phyloP scores from a whole-genome alignment of 129 eudicot genomes.

The Escallonia rubra region DNA sequence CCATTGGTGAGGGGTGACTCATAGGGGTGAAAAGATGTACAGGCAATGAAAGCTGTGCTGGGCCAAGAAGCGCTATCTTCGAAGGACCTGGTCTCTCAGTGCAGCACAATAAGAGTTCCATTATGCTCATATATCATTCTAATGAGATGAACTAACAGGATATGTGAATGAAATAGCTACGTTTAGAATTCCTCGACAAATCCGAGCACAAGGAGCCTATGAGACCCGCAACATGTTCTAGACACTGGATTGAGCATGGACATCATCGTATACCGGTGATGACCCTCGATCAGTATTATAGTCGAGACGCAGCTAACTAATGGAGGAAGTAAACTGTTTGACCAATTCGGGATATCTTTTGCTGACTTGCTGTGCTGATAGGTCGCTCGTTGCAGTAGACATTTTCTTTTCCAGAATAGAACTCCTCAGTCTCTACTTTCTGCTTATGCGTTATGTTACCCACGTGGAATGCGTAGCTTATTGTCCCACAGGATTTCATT shows the following conservation, averaged over 20 bases:
- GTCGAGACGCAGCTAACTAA: constrained; percentile 81
- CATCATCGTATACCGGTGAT: constrained; percentile 98
- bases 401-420: too few species aligned
- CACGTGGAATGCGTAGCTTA: too few species aligned
- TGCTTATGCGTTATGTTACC: too few species aligned
- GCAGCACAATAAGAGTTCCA: neutral
- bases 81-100: constrained; percentile 70
- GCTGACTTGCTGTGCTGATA: constrained; percentile 5
- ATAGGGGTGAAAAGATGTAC: constrained; percentile 93
- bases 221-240: constrained; percentile 97
- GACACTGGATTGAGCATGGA: constrained; percentile 97
- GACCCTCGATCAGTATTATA: constrained; percentile 92
- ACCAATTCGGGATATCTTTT: constrained; percentile 6
- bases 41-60: constrained; percentile 98
- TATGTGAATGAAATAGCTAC: constrained; percentile 42
- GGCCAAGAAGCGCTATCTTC: constrained; percentile 99
- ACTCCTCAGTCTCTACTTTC: too few species aligned
- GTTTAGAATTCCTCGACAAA: constrained; percentile 93
- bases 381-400: too few species aligned
- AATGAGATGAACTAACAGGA: neutral
- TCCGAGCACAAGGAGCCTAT: constrained; percentile 99
- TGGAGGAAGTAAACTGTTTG: neutral
- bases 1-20: constrained; percentile 99
- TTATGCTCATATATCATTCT: neutral
- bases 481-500: too few species aligned